Percentiles rank a stretch among this genome's conserved stretches.
phyloP scores from a whole-genome alignment of 768 basidiomycete species.

The Lactarius vividus region DNA sequence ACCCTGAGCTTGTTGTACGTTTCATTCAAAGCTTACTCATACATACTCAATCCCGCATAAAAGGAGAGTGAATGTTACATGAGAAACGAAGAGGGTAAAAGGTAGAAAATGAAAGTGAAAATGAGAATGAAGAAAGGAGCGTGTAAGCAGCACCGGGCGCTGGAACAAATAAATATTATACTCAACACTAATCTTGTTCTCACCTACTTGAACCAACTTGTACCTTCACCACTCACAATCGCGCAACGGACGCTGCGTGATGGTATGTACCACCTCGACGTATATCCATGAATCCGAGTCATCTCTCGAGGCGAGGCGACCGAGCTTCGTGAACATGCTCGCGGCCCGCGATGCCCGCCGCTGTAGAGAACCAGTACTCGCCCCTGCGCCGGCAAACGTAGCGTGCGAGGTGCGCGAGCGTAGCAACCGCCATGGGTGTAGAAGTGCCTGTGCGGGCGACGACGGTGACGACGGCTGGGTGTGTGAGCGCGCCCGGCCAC shows the following conservation, averaged over 20 bases:
- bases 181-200: background rate
- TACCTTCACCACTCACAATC: slow-evolving; percentile 18
- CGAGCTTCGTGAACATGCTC: slow-evolving; percentile 29
- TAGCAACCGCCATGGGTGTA: slow-evolving; percentile 19
- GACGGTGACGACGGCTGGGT: slow-evolving; percentile 18
- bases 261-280: slow-evolving; percentile 34
- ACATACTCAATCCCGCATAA: slow-evolving; percentile 12
- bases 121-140: slow-evolving; percentile 1
- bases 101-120: background rate
- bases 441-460: slow-evolving; percentile 32
- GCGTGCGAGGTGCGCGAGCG: slow-evolving; percentile 21
- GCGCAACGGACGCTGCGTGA: slow-evolving; percentile 31
- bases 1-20: background rate
- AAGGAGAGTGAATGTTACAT: background rate
- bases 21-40: slow-evolving; percentile 18
- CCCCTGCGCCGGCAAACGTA: slow-evolving; percentile 4
- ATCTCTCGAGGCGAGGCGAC: slow-evolving; percentile 20
- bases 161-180: background rate
- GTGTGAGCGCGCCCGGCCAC: slow-evolving; percentile 3
- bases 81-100: background rate
- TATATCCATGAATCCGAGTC: slow-evolving; percentile 34
- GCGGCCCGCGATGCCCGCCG: slow-evolving; percentile 29
- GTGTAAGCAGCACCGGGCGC: slow-evolving; percentile 18
- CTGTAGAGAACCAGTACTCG: slow-evolving; percentile 14
- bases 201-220: background rate